phyloP scores from a whole-genome alignment of 768 basidiomycete species.

The Serendipita vermifera region DNA sequence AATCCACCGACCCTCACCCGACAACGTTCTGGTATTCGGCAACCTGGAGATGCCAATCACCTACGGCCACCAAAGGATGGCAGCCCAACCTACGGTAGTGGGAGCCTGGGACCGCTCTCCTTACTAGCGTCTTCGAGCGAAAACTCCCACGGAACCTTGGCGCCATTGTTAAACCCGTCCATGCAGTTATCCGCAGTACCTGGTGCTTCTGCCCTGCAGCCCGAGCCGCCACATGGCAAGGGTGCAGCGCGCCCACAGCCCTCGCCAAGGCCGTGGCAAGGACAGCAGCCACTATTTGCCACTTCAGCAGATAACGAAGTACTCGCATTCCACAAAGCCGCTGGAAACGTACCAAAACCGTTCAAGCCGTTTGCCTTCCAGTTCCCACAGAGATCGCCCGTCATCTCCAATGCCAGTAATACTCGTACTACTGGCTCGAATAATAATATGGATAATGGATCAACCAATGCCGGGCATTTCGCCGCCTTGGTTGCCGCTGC shows the following conservation, averaged over 20 bases:
- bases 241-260: background rate
- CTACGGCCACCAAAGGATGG: slow-evolving; percentile 1
- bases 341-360: slow-evolving; percentile 6
- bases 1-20: background rate
- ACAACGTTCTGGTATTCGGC: slow-evolving; percentile 6
- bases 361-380: slow-evolving; percentile 8
- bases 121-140: background rate
- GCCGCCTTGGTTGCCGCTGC: slow-evolving; percentile 4
- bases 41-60: slow-evolving; percentile 8
- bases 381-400: background rate
- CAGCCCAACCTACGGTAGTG: background rate
- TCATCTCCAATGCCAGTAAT: background rate
- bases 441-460: background rate
- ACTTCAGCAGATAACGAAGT: background rate
- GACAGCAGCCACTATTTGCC: background rate
- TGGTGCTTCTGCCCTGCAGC: background rate
- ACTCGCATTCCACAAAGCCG: background rate
- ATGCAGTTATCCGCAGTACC: background rate
- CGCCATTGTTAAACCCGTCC: background rate
- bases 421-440: background rate
- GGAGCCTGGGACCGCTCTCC: background rate
- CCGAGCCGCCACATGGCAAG: background rate
- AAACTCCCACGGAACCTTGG: no score
- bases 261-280: background rate
- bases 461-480: background rate